phyloP scores from a whole-genome alignment of 345 rosid species.

The Arabidopsis suecica region DNA sequence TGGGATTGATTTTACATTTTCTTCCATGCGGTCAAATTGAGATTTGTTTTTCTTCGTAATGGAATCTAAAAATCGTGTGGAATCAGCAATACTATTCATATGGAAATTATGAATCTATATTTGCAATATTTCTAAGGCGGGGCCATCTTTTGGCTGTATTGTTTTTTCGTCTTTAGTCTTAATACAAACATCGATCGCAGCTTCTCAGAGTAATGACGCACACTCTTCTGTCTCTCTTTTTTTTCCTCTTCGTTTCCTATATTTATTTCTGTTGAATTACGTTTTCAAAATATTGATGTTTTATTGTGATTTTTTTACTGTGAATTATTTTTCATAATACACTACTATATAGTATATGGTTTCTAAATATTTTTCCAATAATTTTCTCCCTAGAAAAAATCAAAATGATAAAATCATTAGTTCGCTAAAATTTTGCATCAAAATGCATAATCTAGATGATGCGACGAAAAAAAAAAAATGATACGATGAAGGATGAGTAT shows the following conservation, averaged over 20 bases:
- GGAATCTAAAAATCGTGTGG: slow-evolving; percentile 27
- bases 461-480: no score
- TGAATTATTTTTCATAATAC: background rate
- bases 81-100: slow-evolving; percentile 10
- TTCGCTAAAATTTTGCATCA: no score
- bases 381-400: no score
- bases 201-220: slow-evolving; percentile 28
- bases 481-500: no score
- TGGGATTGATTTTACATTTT: background rate
- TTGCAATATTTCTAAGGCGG: background rate
- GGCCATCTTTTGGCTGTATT: slow-evolving; percentile 17
- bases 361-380: background rate
- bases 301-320: background rate
- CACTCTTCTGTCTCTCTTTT: slow-evolving; percentile 2
- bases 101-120: background rate
- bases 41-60: background rate
- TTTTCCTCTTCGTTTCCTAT: background rate
- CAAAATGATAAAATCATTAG: no score
- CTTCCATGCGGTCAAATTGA: background rate
- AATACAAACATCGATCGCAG: slow-evolving; percentile 29
- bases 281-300: background rate
- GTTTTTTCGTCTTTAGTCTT: slow-evolving; percentile 7
- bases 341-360: no score
- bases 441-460: no score
- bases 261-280: background rate